Evolutionary conservation across 2,329 filamentous ascomycete genomes (phyloP).

Genomic region (Ascochyta koolunga): DNA sequence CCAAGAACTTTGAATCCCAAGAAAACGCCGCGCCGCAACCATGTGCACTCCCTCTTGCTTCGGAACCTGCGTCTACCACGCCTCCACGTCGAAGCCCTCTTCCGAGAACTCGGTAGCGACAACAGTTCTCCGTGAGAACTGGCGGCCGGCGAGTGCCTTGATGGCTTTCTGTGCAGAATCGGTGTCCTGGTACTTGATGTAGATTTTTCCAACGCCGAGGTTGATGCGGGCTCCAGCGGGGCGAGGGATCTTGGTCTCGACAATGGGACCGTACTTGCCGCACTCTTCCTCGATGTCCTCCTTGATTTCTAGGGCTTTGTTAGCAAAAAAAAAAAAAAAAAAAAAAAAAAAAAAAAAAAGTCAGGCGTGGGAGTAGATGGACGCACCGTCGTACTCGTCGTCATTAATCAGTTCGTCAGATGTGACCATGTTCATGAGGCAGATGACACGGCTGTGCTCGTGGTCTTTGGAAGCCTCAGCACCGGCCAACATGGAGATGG

Average conservation of each 20-base stretch:
- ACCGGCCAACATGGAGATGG: constrained; percentile 96
- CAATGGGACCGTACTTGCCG: constrained; percentile 81
- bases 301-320: constrained; percentile 76
- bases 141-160: constrained; percentile 87
- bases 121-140: constrained; percentile 95
- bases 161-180: constrained; percentile 85
- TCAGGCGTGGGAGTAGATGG: neutral
- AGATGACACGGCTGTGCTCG: constrained; percentile 82
- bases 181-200: constrained; percentile 83
- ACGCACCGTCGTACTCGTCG: constrained; percentile 90
- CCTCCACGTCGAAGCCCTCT: constrained; percentile 93
- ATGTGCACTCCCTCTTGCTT: neutral
- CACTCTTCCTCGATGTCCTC: constrained; percentile 96
- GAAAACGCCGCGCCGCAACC: constrained; percentile 8
- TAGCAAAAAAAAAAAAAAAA: too few species aligned
- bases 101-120: constrained; percentile 97
- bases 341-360: too few species aligned
- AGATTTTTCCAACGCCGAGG: constrained; percentile 95
- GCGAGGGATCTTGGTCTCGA: constrained; percentile 91
- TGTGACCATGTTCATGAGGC: constrained; percentile 98
- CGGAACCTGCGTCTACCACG: constrained; percentile 69
- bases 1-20: neutral
- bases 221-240: constrained; percentile 83
- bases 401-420: constrained; percentile 91
- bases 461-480: constrained; percentile 75